Evolutionary conservation across 108 stramenopile genomes (phyloP).

Genomic region (Cyclostephanos invisitatus): DNA sequence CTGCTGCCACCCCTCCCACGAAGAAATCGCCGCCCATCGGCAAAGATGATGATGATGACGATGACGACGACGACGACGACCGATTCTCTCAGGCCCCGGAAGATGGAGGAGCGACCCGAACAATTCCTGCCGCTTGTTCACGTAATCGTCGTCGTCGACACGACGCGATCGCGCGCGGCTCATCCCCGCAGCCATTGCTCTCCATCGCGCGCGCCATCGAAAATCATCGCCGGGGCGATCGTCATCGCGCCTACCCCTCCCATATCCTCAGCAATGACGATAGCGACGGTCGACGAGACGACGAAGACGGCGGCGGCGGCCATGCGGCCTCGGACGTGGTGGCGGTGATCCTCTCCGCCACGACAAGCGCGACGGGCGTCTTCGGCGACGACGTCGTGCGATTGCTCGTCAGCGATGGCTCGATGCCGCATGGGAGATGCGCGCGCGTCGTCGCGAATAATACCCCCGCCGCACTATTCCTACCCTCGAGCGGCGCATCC

Average conservation of each 20-base stretch:
- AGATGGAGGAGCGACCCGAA: neutral
- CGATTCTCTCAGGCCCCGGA: slow-evolving; percentile 32
- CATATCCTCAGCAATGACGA: slow-evolving; percentile 3
- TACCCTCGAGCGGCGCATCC: slow-evolving; percentile 1
- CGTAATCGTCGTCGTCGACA: too few species aligned
- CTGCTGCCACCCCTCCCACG: neutral
- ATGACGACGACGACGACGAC: neutral
- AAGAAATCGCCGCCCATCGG: neutral
- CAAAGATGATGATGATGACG: neutral
- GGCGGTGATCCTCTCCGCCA: slow-evolving; percentile 30
- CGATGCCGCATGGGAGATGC: slow-evolving; percentile 30
- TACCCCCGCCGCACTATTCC: neutral
- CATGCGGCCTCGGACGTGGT: slow-evolving; percentile 25
- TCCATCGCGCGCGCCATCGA: slow-evolving; percentile 2
- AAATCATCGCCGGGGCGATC: neutral
- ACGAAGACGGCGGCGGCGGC: neutral
- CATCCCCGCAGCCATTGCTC: neutral
- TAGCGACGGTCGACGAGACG: neutral
- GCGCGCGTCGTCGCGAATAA: slow-evolving; percentile 16
- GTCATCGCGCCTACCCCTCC: slow-evolving; percentile 3
- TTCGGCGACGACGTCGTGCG: neutral
- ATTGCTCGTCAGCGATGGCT: slow-evolving; percentile 33
- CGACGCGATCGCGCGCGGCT: neutral
- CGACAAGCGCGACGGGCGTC: slow-evolving; percentile 3
- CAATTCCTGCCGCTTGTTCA: neutral